Base-by-base conservation (phyloP, 108 stramenopile genomes). In the Halocafeteria seosinensis region DNA sequence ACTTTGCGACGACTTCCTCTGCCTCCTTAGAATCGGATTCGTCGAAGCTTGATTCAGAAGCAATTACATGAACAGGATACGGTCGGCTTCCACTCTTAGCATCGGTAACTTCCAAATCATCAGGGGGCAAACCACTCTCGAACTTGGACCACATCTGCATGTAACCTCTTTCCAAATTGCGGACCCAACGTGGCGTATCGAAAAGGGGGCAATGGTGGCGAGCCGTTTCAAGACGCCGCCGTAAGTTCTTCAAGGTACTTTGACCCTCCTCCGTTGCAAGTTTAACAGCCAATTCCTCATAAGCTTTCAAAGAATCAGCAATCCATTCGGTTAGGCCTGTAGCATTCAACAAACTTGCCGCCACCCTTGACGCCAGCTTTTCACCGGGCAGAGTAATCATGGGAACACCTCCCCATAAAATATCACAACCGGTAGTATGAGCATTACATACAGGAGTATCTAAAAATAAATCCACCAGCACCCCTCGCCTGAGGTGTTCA, bases 391-490 rank as follows among this genome's bases (percentile, higher is more conserved):
- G 62, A 12, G 85, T 69, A 2, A 89, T 63, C 82, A 89, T 79
- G 8, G 88, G 88, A 50, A 86, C 82, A 0, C 88, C 87, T 5
- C n/a, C 74, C 73, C 70, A 77, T 1, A 84, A 61, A 38, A 77
- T 73, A 71, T 85, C 88, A 60, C 84, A 82, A 38, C 85, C 87
- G 3, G 85, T 71, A 21, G 88, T 87, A 68, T 88, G 87, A 12
- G 86, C 87, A 59, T 87, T 87, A 68, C 85, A 90, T 4, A 77
- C 65, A 28, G 86, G 86, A 24, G 88, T 90, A 64, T 90, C 88
- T 25, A 90, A 60, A 42, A 86, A 88, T 11, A 90, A 61, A 70
- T 90, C 86, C 0, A 84, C 87, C 26, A 84, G 71, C 58, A 65
- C 66, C 36, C 87, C 70, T 50, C 88, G 76, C 36, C 50, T 62